Base-by-base conservation (phyloP, 192 early-diverging fungal species). In the Tieghemiomyces parasiticus region DNA sequence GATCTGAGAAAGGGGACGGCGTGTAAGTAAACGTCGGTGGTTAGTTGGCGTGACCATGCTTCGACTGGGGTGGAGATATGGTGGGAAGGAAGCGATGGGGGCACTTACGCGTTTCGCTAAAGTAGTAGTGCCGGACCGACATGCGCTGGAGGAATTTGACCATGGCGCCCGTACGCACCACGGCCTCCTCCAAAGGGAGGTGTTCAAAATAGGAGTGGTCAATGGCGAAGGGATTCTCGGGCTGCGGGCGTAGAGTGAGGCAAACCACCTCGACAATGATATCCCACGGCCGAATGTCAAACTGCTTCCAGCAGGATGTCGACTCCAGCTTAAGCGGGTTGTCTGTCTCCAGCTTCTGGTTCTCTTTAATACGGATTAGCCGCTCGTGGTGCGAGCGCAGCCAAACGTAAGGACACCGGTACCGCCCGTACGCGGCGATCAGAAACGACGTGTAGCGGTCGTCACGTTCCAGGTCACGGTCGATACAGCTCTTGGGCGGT, bases 401-500 rank as follows among this genome's bases (percentile, higher is more conserved):
- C 84, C 84, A 86, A 42, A 86, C 84, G 60, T 82, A 86, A 24
- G 84, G 84, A 42, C 81, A 81, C 60, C 78, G 77, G 64, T 86
- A 86, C 12, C 79, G 72, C 31, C 79, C 74, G 56, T 86, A 86
- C 42, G 82, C 84, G 48, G 81, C 82, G 42, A 86, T 67, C 28
- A 86, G 54, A 51, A 86, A 86, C 24, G 77, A 78, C 3, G 79
- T 72, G 4, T 72, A 71, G 25, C 66, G 53, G 22, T 68, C 52
- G 60, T 86, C 84, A 55, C 42, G 35, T 61, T 10, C 67, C 25
- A 72, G 49, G 3, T 64, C 53, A 4, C 35, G 4, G 48, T 71
- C 63, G 0, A 69, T 64, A 12, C 71, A 52, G 46, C 2, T 46
- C 25, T 28, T 63, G 12, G 42, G 32, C 16, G 30, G 30, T 60